These are phyloP conservation scores for Ganoderma sinense DNA, from an alignment of 1,284 basidiomycete species.

Conservation along the genomic window DNA sequence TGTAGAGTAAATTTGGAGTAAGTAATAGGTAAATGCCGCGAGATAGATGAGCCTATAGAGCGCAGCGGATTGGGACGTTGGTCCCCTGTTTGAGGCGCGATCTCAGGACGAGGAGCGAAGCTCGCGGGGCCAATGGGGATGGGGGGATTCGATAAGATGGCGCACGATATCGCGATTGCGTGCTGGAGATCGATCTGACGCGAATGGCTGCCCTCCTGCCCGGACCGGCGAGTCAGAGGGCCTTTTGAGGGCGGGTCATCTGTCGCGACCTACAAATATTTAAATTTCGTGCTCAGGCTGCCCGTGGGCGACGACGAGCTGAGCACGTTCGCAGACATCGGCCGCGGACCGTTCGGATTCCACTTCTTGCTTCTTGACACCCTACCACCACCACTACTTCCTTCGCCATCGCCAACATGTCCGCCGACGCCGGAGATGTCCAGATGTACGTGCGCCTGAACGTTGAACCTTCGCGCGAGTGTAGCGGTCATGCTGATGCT, in stretches of 20 bases:
- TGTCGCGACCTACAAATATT: constrained; percentile 15
- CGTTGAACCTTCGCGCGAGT: too few species aligned
- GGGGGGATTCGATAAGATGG: constrained; percentile 17
- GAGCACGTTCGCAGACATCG: not conserved
- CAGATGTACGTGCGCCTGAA: constrained; percentile 27
- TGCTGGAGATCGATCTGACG: constrained; percentile 36
- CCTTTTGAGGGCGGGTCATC: constrained; percentile 21
- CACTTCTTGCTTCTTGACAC: constrained; percentile 11
- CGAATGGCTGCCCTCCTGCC: constrained; percentile 16
- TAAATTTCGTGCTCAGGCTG: not conserved
- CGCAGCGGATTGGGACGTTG: not conserved
- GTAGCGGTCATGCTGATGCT: too few species aligned
- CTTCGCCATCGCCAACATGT: constrained; percentile 15
- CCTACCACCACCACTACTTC: constrained; percentile 17
- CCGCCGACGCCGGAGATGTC: constrained; percentile 27
- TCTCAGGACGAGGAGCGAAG: too few species aligned
- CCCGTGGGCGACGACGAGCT: not conserved
- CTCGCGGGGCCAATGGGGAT: constrained; percentile 17
- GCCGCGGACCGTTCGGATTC: not conserved
- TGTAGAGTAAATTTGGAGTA: not conserved
- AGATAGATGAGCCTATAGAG: not conserved
- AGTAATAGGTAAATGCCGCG: not conserved
- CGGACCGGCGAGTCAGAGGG: constrained; percentile 17
- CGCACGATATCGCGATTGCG: constrained; percentile 22
- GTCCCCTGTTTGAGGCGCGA: not conserved